Evolutionary conservation across 2,329 filamentous ascomycete species (phyloP).

Genomic region (Ophiocordyceps sinensis): DNA sequence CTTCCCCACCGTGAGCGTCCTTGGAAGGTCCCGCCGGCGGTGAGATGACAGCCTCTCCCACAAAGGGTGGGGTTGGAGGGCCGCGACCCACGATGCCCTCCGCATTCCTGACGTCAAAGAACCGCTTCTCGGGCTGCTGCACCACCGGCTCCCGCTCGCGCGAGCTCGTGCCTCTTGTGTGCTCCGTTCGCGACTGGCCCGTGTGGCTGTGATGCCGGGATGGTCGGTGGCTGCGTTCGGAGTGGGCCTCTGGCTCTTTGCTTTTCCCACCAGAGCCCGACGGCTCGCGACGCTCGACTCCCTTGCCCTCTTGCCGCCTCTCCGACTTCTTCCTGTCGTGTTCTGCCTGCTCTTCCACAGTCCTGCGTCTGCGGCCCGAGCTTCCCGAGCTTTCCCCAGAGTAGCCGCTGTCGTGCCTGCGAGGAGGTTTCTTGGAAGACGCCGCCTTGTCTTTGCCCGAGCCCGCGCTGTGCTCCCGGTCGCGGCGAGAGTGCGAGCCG

Average conservation of each 20-base stretch:
- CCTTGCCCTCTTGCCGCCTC: constrained; percentile 17
- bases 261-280: constrained; percentile 10
- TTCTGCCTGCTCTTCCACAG: constrained; percentile 5
- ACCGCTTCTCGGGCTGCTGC: constrained; percentile 19
- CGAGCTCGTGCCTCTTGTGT: constrained; percentile 13
- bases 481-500: constrained; percentile 14
- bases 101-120: constrained; percentile 25
- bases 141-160: constrained; percentile 9
- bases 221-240: constrained; percentile 16
- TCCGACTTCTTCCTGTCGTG: constrained; percentile 32
- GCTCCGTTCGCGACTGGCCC: constrained; percentile 16
- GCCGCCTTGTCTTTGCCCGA: constrained; percentile 19
- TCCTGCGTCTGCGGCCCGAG: constrained; percentile 21
- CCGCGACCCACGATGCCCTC: constrained; percentile 17
- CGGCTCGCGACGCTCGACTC: constrained; percentile 12
- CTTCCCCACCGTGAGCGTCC: background rate
- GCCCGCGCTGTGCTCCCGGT: constrained; percentile 22
- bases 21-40: background rate
- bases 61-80: constrained; percentile 8
- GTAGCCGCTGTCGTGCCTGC: constrained; percentile 30
- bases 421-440: constrained; percentile 25
- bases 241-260: constrained; percentile 20
- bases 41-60: constrained; percentile 1
- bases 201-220: constrained; percentile 28
- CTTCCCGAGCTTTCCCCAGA: constrained; percentile 24